Conservation (phyloP, 139 green algal species). For the Chlorella sorokiniana region DNA sequence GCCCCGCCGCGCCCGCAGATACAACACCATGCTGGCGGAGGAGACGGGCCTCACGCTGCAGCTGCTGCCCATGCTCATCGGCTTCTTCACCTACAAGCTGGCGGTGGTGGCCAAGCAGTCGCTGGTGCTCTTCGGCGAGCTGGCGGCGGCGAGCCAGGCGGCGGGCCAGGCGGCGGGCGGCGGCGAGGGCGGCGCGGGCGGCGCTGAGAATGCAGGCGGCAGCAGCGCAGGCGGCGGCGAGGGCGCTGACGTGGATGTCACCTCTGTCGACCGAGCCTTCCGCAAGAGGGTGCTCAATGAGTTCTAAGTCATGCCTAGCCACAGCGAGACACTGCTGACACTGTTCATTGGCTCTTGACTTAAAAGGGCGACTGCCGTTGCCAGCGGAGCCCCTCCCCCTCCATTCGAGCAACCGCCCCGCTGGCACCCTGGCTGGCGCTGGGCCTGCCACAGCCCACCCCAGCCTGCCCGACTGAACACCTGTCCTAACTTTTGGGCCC, state of each 20-base stretch:
- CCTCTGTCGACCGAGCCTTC: slow-evolving; percentile 41
- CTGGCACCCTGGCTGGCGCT: no score
- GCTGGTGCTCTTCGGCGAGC: slow-evolving; percentile 44
- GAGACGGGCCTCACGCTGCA: slow-evolving; percentile 75
- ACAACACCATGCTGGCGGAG: slow-evolving; percentile 68
- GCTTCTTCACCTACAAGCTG: slow-evolving; percentile 98
- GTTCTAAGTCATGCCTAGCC: not conserved
- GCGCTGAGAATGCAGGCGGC: not conserved
- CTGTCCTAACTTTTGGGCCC: no score
- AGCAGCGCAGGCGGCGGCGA: not conserved
- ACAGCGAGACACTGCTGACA: not conserved
- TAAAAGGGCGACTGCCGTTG: no score
- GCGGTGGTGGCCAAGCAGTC: slow-evolving; percentile 64
- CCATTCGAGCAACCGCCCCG: no score
- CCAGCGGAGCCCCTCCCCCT: no score
- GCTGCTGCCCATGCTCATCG: slow-evolving; percentile 89
- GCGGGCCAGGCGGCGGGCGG: not conserved
- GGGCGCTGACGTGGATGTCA: not conserved
- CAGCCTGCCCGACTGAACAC: no score
- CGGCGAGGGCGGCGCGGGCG: not conserved
- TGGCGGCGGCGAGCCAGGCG: not conserved
- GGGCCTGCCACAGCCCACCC: no score
- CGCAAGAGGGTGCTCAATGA: slow-evolving; percentile 29
- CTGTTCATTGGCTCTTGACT: no score
- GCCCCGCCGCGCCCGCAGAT: slow-evolving; percentile 59